Evolutionary conservation across 306 rosid species (phyloP), one percentile per base, ranked within the genome.

Genomic region (Comarum palustre): DNA sequence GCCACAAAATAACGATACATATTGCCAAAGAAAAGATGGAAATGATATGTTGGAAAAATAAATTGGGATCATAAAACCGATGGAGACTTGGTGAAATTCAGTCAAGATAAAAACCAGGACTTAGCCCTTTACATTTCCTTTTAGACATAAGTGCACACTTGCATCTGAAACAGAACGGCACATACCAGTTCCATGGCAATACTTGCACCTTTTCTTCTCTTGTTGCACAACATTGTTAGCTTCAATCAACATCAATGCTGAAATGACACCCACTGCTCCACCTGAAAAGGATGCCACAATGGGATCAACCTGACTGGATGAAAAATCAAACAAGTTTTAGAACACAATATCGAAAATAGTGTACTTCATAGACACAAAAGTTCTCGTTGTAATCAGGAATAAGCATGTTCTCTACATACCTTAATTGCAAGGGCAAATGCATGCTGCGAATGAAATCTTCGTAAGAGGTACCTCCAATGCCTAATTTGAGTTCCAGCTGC

Each of bases 271-370:
- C 15, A 94, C 97, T 8, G 98, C 95, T 45, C 98, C 98, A 45
- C 98, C 98, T 2, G 97, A 89, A 81, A 94, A 94, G 39, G 98
- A 94, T 31, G 98, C 97, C 78, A 94, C 96, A 64, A 94, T 94
- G 43, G 98, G 98, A 72, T 94, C 97, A 45, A 94, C 98, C 83
- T 94, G 97, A 83, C 98, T 94, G 90, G 71, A 65, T 66, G 55
- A 25, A 43, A 66, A 74, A 78, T 76, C 61, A 34, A 82, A 74
- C 61, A 76, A 77, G 55, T 73, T 74, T 73, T 29, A 74, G 66
- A 71, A 72, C 64, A 66, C 54, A 48, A 67, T 32, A 32, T 42
- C 64, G 76, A 73, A 24, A 83, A n/a, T 63, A 73, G 24, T 27
- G 20, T 12, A 50, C 36, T 36, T 78, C 75, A 57, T 29, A 73